Base-by-base conservation (phyloP, 2,329 filamentous ascomycete genomes). In the Phialocephala sp. region DNA sequence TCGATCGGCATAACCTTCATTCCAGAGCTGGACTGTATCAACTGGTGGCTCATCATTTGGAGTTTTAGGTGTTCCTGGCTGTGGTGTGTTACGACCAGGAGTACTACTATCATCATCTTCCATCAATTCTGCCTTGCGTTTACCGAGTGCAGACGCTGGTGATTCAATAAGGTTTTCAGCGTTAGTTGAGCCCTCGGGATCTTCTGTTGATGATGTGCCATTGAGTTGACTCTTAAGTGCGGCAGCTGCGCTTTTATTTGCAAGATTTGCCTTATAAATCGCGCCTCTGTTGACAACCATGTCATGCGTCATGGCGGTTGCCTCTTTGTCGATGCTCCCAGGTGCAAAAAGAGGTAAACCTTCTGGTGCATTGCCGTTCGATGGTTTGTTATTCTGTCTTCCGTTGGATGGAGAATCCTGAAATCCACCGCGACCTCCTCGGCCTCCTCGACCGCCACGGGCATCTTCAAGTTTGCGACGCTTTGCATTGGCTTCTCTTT, bases 171-270 rank as follows among this genome's bases (percentile, higher is more conserved):
- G 15, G 9, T 39, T 27, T 62, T 69, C 64, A 36, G 59, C 64
- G 52, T 56, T 62, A 52, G 60, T 58, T 60, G 64, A 65, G 43
- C 61, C 60, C 4, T 63, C 24, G 22, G 62, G 56, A 12, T 68
- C 69, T 22, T 72, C 70, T 41, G 59, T 63, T 24, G 61, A 77
- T 71, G 41, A 72, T 66, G 75, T 74, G 69, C 64, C 77, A 70
- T 78, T 81, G 75, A 93, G 86, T 63, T 91, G 88, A 72, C 91
- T 90, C 79, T 96, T 96, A 60, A 99, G 81, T 22, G 91, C 91
- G 67, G 92, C 94, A 37, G 95, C 95, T 27, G 95, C 95, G 74
- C 93, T 97, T 80, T 97, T 97, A 80, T 99, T 99, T 62, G 93
- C 92, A 62, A 87, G 81, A 69, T 93, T 94, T 36, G 91, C 88